Conservation (phyloP, 1,139 yeast species). For the Arxiozyma bovina region DNA sequence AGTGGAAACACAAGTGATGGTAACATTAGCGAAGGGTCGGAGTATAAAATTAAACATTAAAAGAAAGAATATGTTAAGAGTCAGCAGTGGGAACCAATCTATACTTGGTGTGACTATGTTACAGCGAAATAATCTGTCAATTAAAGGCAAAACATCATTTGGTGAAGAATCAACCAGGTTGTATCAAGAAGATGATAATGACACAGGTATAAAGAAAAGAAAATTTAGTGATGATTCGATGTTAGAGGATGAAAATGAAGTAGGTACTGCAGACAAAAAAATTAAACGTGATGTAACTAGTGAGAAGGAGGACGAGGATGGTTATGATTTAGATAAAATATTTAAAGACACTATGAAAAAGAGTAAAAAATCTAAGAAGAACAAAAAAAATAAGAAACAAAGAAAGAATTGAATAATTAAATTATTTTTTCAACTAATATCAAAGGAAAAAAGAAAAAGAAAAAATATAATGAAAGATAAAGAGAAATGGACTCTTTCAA, state of each 20-base stretch:
- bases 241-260: too few relatives aligned
- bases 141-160: slow-evolving; percentile 4
- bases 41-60: background rate
- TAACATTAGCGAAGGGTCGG: background rate
- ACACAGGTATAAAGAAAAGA: background rate
- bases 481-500: too few relatives aligned
- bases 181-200: background rate
- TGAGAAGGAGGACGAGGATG: slow-evolving; percentile 7
- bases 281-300: background rate
- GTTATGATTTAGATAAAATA: slow-evolving; percentile 11
- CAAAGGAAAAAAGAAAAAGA: background rate
- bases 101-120: slow-evolving; percentile 6
- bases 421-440: too few relatives aligned
- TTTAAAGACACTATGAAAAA: slow-evolving; percentile 10
- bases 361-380: background rate
- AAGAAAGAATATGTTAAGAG: background rate
- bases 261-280: background rate
- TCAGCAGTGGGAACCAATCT: slow-evolving; percentile 1
- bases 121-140: background rate
- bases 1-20: background rate
- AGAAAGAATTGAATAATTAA: background rate
- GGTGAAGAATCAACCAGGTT: background rate
- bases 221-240: background rate
- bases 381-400: slow-evolving; percentile 1
- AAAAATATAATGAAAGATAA: too few relatives aligned